Evolutionary conservation across 1,284 basidiomycete species (phyloP), one percentile per base, ranked within the genome.

Genomic region (Malassezia restricta): DNA sequence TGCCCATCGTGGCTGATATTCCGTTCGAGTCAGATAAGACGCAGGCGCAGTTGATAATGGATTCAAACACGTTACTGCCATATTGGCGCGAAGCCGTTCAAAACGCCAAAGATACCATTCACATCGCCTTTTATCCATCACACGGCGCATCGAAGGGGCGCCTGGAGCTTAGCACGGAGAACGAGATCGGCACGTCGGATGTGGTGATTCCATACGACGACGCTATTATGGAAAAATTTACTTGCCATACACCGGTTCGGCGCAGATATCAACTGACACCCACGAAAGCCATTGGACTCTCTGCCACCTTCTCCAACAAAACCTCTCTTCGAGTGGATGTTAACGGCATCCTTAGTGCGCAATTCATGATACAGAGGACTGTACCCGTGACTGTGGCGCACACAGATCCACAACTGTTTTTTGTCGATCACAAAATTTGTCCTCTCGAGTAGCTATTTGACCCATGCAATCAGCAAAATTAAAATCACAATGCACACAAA

Each of bases 291-390:
- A 63, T 62, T 47, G 57, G 64, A 40, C 55, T 58, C 1, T 63
- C 64, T 6, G 50, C 64, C 3, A 58, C 56, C 8, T 54, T 56
- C 7, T 66, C 64, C 2, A 47, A 62, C 44, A 68, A 68, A 47
- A 65, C 65, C 0, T 65, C 63, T 0, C 40, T 68, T 3, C 56
- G 66, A 12, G 62, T 56, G 49, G 66, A 68, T 46, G 54, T 61
- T n/a, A 50, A 54, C 1, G 66, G 65, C 5, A 55, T 68, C 38
- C 58, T 65, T 8, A 66, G 65, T 49, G 56, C 64, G 20, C 66
- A 68, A 39, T 68, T 66, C 43, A 62, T 66, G 61, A 61, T 68
- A 24, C 20, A 24, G 20, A 24, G 20, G 20, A 24, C 20, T 24
- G 4, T 24, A 24, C 20, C 20, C 20, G 20, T 24, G 20, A 24